Conservation (phyloP, 192 early-diverging fungal species). For the Entophlyctis helioformis region DNA sequence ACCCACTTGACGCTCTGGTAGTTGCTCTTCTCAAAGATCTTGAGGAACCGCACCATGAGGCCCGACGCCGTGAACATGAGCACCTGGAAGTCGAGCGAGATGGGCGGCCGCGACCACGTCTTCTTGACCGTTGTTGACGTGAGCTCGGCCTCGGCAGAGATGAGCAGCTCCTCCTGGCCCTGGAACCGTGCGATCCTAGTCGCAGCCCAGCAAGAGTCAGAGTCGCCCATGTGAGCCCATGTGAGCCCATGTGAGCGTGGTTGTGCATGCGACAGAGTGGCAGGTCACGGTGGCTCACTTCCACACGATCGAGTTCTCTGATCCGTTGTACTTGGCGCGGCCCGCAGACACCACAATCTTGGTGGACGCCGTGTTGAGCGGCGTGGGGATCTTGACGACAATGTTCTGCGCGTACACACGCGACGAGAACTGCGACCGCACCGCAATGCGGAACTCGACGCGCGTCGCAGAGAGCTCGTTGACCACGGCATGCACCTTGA, state of each 20-base stretch:
- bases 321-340: constrained; percentile 90
- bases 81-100: constrained; percentile 85
- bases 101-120: constrained; percentile 92
- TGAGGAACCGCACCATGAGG: constrained; percentile 89
- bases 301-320: constrained; percentile 92
- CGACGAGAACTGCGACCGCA: constrained; percentile 79
- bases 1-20: constrained; percentile 99
- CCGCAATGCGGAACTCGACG: constrained; percentile 81
- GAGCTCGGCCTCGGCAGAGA: constrained; percentile 74
- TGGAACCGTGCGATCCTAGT: constrained; percentile 79
- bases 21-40: constrained; percentile 92
- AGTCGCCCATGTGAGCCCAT: no score
- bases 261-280: no score
- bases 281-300: constrained; percentile 43
- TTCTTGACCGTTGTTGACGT: constrained; percentile 72
- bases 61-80: constrained; percentile 98
- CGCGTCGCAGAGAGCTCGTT: constrained; percentile 67
- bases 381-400: constrained; percentile 77
- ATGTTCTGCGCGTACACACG: constrained; percentile 89
- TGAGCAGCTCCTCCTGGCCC: constrained; percentile 71
- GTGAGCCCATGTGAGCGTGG: no score
- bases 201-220: no score
- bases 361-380: constrained; percentile 75
- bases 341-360: constrained; percentile 68
- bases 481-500: constrained; percentile 87